Base-by-base conservation (phyloP, 2,329 filamentous ascomycete species). In the Aspergillus proliferans region DNA sequence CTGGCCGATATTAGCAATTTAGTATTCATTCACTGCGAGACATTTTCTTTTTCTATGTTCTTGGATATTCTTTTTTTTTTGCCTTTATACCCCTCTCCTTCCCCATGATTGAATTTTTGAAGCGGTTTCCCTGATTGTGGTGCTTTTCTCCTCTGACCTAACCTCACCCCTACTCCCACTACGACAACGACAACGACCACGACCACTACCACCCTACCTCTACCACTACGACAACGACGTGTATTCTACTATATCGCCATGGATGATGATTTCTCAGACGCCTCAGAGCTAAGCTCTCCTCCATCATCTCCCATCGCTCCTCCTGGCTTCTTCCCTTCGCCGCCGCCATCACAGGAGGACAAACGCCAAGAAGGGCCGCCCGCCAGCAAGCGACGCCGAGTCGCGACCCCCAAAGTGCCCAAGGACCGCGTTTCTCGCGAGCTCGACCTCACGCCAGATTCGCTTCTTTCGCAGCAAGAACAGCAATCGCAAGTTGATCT, bases 401-500 rank as follows among this genome's bases (percentile, higher is more conserved):
- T 76, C 51, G 76, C 80, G 50, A 74, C 80, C 50, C 76, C 78
- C 56, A 30, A 30, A 30, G 26, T 40, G 8, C 38, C 38, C 38
- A 83, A 82, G 62, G 78, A 87, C 61, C 86, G 89, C 60, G 89
- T 81, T 18, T 95, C 91, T n/a, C 82, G 88, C 60, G 82, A 87
- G 63, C 78, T 98, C 36, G 85, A 96, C 68, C 73, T 97, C 34
- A 66, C 67, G 18, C 58, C 59, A 43, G 50, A 58, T 45, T 54
- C 63, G 24, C 52, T 56, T 39, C 58, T 66, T 44, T 66, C 64
- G 19, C 62, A 64, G 22, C 58, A 62, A 38, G 75, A 79, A 34
- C 81, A 92, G 53, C 71, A 78, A 53, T 68, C 73, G 26, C 79
- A 85, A 60, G 74, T 95, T 36, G 80, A 87, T 52, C 80, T 84